Percentiles rank a stretch among this genome's conserved stretches.
These are phyloP conservation scores for Purshia tridentata DNA, from an alignment of 306 rosid species.

Conservation along the genomic window DNA sequence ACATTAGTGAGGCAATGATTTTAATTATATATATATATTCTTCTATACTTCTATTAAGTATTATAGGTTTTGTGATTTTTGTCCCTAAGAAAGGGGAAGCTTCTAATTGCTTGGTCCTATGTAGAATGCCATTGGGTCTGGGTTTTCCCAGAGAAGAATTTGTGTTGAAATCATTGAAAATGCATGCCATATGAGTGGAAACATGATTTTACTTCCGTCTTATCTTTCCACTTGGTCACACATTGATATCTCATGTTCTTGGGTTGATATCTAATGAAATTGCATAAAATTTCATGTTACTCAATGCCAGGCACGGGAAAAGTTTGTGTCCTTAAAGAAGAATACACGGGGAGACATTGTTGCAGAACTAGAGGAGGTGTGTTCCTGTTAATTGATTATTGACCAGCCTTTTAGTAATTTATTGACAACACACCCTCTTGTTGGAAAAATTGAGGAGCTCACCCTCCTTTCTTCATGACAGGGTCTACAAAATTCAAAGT, in stretches of 20 bases:
- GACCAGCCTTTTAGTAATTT: conserved; percentile 10
- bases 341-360: conserved; percentile 81
- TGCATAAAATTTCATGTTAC: conserved; percentile 29
- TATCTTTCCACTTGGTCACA: background rate
- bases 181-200: background rate
- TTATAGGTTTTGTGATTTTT: background rate
- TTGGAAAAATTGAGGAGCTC: conserved; percentile 21
- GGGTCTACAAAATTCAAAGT: conserved; percentile 95
- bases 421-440: background rate
- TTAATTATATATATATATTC: background rate
- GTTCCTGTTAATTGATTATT: conserved; percentile 13
- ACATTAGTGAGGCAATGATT: background rate
- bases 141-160: background rate
- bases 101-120: conserved; percentile 2
- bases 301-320: conserved; percentile 74
- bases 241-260: conserved; percentile 17
- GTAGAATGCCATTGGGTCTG: background rate
- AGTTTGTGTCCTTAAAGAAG: conserved; percentile 88
- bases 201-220: background rate
- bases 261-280: conserved; percentile 17
- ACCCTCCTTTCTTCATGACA: conserved; percentile 38
- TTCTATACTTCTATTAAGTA: background rate
- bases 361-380: conserved; percentile 90
- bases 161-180: background rate
- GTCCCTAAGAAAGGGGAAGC: conserved; percentile 2